Evolutionary conservation across 2,329 filamentous ascomycete species (phyloP).

Genomic region (Fusarium acutatum): DNA sequence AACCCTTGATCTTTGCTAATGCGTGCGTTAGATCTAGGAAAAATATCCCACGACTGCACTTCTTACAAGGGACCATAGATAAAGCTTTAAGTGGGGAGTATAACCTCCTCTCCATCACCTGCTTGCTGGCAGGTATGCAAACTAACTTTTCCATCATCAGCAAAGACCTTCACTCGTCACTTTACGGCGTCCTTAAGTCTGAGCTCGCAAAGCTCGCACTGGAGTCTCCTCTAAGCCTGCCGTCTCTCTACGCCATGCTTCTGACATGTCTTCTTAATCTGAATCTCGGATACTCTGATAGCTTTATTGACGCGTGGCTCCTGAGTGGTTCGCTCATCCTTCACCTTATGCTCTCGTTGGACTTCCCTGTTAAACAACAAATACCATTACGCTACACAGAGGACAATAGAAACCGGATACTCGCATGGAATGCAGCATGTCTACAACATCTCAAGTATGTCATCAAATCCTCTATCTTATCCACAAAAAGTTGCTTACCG

Average conservation of each 20-base stretch:
- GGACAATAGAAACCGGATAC: background rate
- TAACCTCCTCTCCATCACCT: background rate
- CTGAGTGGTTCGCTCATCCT: background rate
- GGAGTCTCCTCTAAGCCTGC: background rate
- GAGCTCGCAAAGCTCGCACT: background rate
- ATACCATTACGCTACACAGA: rapidly evolving
- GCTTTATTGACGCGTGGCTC: background rate
- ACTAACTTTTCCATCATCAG: background rate
- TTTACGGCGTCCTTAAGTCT: background rate
- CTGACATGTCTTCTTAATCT: background rate
- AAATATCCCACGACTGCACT: background rate
- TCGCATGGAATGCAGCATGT: background rate
- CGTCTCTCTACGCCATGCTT: background rate
- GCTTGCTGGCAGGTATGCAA: background rate
- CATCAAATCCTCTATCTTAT: no score
- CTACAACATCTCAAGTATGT: background rate
- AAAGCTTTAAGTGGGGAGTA: background rate
- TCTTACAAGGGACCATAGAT: background rate
- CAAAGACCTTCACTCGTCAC: background rate
- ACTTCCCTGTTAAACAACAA: rapidly evolving
- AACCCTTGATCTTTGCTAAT: background rate
- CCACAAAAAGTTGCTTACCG: rapidly evolving
- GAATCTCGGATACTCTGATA: background rate
- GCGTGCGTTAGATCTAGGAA: background rate
- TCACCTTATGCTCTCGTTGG: background rate